Evolutionary conservation across 2,329 filamentous ascomycete species (phyloP).

Genomic region (Diaporthe batatas): DNA sequence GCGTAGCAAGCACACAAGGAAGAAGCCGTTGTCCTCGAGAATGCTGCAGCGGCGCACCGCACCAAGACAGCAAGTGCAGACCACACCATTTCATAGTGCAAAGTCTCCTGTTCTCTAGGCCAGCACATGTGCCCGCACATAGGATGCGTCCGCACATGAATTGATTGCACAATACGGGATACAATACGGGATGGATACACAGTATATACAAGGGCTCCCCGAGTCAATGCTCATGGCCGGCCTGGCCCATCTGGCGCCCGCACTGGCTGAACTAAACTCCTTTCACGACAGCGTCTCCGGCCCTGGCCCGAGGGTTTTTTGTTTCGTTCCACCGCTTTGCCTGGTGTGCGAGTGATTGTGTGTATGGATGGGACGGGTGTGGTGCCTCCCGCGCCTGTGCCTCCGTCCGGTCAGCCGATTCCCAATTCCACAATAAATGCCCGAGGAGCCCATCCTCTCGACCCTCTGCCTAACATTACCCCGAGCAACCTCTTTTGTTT

Average conservation of each 20-base stretch:
- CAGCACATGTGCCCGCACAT: too few species aligned
- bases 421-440: constrained; percentile 39
- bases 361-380: not conserved
- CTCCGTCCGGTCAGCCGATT: constrained; percentile 22
- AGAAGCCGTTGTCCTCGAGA: constrained; percentile 25
- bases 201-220: not conserved
- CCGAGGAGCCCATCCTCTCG: constrained; percentile 44
- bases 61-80: not conserved
- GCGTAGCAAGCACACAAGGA: constrained; percentile 11
- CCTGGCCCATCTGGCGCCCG: not conserved
- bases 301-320: constrained; percentile 31
- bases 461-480: constrained; percentile 61
- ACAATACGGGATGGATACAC: constrained; percentile 11
- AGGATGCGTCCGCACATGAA: not conserved
- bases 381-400: constrained; percentile 15
- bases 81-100: not conserved
- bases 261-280: constrained; percentile 23
- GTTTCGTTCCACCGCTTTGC: constrained; percentile 33
- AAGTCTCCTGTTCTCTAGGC: not conserved
- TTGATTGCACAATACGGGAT: constrained; percentile 15
- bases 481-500: constrained; percentile 51
- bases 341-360: not conserved
- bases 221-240: constrained; percentile 13
- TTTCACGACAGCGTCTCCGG: constrained; percentile 33
- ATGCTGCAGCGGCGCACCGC: not conserved